Percentiles rank a stretch among this genome's conserved stretches.
Conservation (phyloP, 805 yeast genomes). For the Debaryomyces maramus region DNA sequence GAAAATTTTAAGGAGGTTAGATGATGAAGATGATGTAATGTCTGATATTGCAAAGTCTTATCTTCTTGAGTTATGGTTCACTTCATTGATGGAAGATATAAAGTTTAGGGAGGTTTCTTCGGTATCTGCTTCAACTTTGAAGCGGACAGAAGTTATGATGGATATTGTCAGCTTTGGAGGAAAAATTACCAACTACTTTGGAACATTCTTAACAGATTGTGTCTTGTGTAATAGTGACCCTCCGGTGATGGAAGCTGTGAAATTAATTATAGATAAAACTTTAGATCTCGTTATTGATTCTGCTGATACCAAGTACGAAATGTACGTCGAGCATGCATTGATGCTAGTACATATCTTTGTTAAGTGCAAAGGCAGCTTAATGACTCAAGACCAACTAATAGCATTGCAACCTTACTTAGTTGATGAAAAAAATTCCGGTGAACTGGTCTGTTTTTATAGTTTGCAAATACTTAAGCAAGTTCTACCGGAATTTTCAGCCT, state of each 20-base stretch:
- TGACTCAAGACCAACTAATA: slow-evolving; percentile 65
- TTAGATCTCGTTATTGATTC: slow-evolving; percentile 37
- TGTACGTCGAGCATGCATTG: slow-evolving; percentile 35
- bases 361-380: slow-evolving; percentile 49
- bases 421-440: slow-evolving; percentile 44
- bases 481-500: slow-evolving; percentile 41
- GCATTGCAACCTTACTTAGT: slow-evolving; percentile 65
- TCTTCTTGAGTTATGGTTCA: slow-evolving; percentile 29
- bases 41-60: slow-evolving; percentile 39
- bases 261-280: slow-evolving; percentile 31
- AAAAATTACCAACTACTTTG: slow-evolving; percentile 42
- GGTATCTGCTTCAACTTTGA: slow-evolving; percentile 1
- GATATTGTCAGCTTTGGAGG: slow-evolving; percentile 37
- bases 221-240: slow-evolving; percentile 32
- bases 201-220: slow-evolving; percentile 46
- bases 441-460: slow-evolving; percentile 46
- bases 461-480: slow-evolving; percentile 55
- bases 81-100: slow-evolving; percentile 4
- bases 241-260: slow-evolving; percentile 19
- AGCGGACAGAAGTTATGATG: slow-evolving; percentile 34
- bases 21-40: slow-evolving; percentile 66
- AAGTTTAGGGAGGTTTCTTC: neutral
- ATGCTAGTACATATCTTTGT: slow-evolving; percentile 58
- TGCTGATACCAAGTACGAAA: slow-evolving; percentile 24
- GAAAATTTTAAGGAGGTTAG: slow-evolving; percentile 53